Percentiles rank a stretch among this genome's conserved stretches.
phyloP scores from a whole-genome alignment of 2,329 filamentous ascomycete genomes.

The Rugonectria rugulosa region DNA sequence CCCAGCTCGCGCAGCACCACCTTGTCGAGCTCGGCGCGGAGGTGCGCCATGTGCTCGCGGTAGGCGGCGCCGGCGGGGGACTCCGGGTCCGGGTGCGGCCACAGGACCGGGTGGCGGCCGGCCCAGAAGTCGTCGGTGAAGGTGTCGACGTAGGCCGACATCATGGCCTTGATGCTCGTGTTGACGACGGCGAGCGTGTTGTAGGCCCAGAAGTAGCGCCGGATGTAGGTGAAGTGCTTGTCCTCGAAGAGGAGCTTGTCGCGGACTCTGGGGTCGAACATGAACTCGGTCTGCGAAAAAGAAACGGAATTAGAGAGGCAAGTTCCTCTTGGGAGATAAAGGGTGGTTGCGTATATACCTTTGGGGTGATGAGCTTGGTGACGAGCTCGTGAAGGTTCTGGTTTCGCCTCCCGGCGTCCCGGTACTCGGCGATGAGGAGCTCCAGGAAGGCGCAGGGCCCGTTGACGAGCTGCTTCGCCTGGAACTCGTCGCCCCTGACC shows the following conservation, averaged over 20 bases:
- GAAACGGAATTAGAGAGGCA: too few species aligned
- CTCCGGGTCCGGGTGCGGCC: conserved; percentile 59
- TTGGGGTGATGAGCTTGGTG: conserved; percentile 65
- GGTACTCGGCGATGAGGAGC: conserved; percentile 65
- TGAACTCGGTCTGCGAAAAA: conserved; percentile 55
- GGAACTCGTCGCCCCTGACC: conserved; percentile 62
- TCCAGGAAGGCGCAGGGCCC: conserved; percentile 69
- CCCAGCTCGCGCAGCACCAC: conserved; percentile 59
- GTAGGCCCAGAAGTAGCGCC: conserved; percentile 69
- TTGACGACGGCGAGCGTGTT: conserved; percentile 68
- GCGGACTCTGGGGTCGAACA: conserved; percentile 63
- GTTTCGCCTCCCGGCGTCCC: conserved; percentile 66
- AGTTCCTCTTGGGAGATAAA: conserved; percentile 12
- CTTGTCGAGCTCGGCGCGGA: conserved; percentile 58
- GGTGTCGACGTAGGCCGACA: conserved; percentile 62
- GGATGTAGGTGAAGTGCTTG: conserved; percentile 65
- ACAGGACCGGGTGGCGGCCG: conserved; percentile 61
- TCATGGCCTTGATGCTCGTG: conserved; percentile 65
- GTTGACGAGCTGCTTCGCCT: conserved; percentile 62
- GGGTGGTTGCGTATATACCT: conserved; percentile 47
- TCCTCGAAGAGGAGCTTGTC: conserved; percentile 69
- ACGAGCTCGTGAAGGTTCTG: conserved; percentile 64
- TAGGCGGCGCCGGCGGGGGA: conserved; percentile 56
- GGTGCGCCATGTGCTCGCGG: conserved; percentile 53
- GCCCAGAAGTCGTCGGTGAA: conserved; percentile 67